These are phyloP conservation scores for Starmerella gropengiesseri DNA, from an alignment of 805 yeast species.

Conservation along the genomic window DNA sequence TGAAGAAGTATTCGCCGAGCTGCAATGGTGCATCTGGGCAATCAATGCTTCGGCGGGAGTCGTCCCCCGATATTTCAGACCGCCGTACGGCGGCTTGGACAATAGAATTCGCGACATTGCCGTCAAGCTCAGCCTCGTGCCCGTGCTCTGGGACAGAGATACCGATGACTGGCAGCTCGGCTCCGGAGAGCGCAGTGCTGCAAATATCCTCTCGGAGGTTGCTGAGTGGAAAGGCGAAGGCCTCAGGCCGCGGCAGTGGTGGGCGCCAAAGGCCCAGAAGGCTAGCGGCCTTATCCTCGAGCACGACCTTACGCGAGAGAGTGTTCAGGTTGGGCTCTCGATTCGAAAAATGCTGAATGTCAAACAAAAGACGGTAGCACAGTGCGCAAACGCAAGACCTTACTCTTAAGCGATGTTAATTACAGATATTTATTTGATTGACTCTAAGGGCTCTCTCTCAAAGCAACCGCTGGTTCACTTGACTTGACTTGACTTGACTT, in stretches of 20 bases:
- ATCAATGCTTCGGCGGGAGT: constrained; percentile 88
- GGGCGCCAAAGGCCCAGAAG: constrained; percentile 16
- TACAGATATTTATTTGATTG: background rate
- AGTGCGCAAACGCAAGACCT: constrained; percentile 5
- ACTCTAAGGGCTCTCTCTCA: background rate
- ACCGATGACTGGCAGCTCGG: constrained; percentile 81
- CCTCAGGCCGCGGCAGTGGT: background rate
- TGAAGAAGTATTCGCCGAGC: constrained; percentile 75
- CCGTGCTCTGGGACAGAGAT: constrained; percentile 86
- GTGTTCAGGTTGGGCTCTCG: constrained; percentile 48
- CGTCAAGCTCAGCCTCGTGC: constrained; percentile 74
- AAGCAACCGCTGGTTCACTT: background rate
- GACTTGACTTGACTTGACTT: too few relatives aligned
- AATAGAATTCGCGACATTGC: constrained; percentile 71
- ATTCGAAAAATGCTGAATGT: constrained; percentile 2
- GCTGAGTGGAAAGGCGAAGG: constrained; percentile 36
- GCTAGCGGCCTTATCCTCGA: constrained; percentile 62
- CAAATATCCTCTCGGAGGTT: constrained; percentile 47
- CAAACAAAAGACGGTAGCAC: constrained; percentile 21
- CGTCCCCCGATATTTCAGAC: constrained; percentile 86
- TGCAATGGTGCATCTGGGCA: constrained; percentile 96
- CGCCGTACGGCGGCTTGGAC: constrained; percentile 94
- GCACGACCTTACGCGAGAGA: constrained; percentile 62
- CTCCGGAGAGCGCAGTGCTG: constrained; percentile 40
- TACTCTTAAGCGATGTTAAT: background rate